Evolutionary conservation across 2,329 filamentous ascomycete genomes (phyloP).

Genomic region (Colletotrichum australisinense): DNA sequence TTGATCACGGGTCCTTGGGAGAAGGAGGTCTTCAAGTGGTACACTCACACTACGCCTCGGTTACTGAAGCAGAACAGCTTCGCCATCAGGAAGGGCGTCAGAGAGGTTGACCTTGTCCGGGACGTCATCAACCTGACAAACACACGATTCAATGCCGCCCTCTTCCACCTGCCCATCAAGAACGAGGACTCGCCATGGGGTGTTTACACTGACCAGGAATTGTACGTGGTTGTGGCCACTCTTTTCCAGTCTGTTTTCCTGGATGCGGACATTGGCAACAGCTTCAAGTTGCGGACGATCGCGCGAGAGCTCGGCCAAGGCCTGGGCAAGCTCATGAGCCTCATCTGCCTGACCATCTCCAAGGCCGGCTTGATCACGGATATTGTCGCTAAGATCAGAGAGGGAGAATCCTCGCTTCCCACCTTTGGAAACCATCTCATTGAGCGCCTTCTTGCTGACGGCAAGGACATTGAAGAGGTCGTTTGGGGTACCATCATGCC

Average conservation of each 20-base stretch:
- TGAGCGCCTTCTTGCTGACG: conserved; percentile 63
- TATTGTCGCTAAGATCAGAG: conserved; percentile 58
- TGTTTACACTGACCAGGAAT: conserved; percentile 66
- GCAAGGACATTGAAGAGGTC: conserved; percentile 63
- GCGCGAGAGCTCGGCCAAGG: conserved; percentile 60
- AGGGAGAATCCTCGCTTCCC: conserved; percentile 45
- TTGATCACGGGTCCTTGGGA: conserved; percentile 35
- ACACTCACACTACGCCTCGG: conserved; percentile 39
- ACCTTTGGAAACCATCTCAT: conserved; percentile 70
- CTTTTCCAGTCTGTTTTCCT: conserved; percentile 67
- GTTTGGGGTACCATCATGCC: conserved; percentile 69
- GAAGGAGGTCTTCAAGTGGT: conserved; percentile 39
- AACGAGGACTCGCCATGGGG: conserved; percentile 61
- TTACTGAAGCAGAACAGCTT: conserved; percentile 44
- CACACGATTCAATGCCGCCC: conserved; percentile 64
- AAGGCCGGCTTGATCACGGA: conserved; percentile 59
- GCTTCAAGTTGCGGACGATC: conserved; percentile 64
- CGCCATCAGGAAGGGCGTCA: conserved; percentile 39
- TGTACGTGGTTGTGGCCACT: conserved; percentile 67
- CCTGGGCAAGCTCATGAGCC: conserved; percentile 62
- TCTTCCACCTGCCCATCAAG: conserved; percentile 67
- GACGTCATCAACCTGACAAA: conserved; percentile 63
- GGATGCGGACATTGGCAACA: conserved; percentile 67
- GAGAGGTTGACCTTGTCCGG: conserved; percentile 49
- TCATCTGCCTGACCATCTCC: conserved; percentile 61